A percentile compares a stretch with the other conserved stretches of the same genome.
Evolutionary conservation across 148 eudicot genomes (phyloP).

Genomic region (Diospyros kaki): DNA sequence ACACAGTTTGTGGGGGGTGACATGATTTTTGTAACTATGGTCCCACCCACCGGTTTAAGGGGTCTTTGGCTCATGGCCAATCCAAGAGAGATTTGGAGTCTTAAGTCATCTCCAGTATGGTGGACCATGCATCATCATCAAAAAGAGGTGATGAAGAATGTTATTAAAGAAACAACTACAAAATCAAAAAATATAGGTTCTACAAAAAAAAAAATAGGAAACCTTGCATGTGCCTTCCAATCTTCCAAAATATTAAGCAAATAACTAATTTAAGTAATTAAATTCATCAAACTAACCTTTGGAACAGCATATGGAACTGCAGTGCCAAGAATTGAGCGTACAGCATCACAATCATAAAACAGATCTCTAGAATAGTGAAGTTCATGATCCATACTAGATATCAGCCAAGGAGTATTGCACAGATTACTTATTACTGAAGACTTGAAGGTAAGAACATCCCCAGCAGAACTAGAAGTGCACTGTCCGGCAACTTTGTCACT

Average conservation of each 20-base stretch:
- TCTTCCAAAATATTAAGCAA: neutral
- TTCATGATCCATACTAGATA: constrained; percentile 49
- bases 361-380: constrained; percentile 70
- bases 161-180: neutral
- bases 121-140: too few species aligned
- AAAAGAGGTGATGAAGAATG: neutral
- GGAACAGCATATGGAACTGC: constrained; percentile 79
- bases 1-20: too few species aligned
- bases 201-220: neutral
- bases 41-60: too few species aligned
- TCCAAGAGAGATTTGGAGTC: too few species aligned
- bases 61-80: too few species aligned
- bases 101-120: too few species aligned
- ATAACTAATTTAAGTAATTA: neutral
- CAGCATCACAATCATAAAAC: constrained; percentile 72
- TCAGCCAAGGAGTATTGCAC: constrained; percentile 54
- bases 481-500: constrained; percentile 54
- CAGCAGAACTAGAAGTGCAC: constrained; percentile 29
- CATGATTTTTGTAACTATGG: too few species aligned
- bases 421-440: constrained; percentile 59
- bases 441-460: constrained; percentile 34
- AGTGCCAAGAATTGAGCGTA: constrained; percentile 67
- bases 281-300: constrained; percentile 55
- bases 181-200: neutral
- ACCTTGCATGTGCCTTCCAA: too few species aligned